phyloP scores from a whole-genome alignment of 139 green algal species.

The Micractinium sp. region DNA sequence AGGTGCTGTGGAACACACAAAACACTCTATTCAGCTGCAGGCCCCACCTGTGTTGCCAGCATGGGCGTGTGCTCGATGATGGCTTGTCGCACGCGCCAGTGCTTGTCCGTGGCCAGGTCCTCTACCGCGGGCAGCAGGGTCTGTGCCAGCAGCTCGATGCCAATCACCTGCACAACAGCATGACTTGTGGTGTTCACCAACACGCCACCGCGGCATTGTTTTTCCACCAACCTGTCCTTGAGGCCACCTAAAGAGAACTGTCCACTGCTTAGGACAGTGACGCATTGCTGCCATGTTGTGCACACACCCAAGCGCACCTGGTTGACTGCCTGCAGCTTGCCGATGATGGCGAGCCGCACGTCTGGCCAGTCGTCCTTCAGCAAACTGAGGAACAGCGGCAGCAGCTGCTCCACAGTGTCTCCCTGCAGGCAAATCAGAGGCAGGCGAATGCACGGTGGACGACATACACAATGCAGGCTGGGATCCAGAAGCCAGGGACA shows the following conservation, averaged over 20 bases:
- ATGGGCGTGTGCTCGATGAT: conserved; percentile 99
- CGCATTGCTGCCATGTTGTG: not conserved
- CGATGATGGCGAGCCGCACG: conserved; percentile 98
- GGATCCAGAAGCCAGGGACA: too few relatives aligned
- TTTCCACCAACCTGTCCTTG: not conserved
- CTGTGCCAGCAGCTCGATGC: conserved; percentile 92
- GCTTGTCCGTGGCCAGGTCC: conserved; percentile 93
- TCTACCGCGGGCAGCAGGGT: conserved; percentile 95
- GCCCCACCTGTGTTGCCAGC: conserved; percentile 91
- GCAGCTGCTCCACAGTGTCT: conserved; percentile 90
- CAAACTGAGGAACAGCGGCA: conserved; percentile 94
- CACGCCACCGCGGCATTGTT: too few relatives aligned
- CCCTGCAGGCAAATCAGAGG: not conserved
- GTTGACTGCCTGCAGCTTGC: conserved; percentile 94
- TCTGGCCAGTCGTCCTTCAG: conserved; percentile 97
- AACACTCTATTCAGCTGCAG: not conserved
- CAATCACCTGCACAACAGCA: conserved; percentile 78
- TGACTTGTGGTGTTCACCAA: too few relatives aligned
- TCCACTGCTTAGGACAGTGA: not conserved
- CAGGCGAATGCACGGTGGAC: too few relatives aligned
- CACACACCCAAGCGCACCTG: conserved; percentile 57
- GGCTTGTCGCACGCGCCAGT: conserved; percentile 98
- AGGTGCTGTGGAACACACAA: not conserved
- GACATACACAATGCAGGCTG: too few relatives aligned
- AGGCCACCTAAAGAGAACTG: too few relatives aligned